Base-by-base conservation (phyloP, 2,329 filamentous ascomycete species). In the Alternaria brassicicola region DNA sequence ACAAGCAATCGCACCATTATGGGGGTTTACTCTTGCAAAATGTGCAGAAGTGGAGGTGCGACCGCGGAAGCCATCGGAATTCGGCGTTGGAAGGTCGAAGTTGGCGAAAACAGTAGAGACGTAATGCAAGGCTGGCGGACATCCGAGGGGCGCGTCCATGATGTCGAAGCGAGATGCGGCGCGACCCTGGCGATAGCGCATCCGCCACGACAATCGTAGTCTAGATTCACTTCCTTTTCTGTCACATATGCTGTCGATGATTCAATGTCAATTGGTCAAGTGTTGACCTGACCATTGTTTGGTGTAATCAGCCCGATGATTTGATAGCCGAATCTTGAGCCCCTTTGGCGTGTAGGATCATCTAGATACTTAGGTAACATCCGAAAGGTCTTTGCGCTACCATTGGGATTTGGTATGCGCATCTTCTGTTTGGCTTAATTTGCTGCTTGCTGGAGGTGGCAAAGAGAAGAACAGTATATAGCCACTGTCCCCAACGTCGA, bases 1-100 rank as follows among this genome's bases (percentile, higher is more conserved):
- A 70, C 58, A 38, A 65, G 66, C 15, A 71, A 49, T 28, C 63
- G 66, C 50, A 70, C 68, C 66, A 70, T 71, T 9, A 43, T 69
- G 39, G 52, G 21, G 30, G 35, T 26, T 21, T 30, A 15, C 21
- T 38, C 26, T 26, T 12, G 15, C 23, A 23, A 10, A 26, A 31
- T 28, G 21, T 38, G 55, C n/a, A 35, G 39, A 47, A 35, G 30
- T 35, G 55, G 25, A 17, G 15, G 15, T 39, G 19, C 8, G 13
- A 12, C 15, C n/a, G 45, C 8, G n/a, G 12, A 17, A 39, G 41
- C 49, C 54, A 57, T 57, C 28, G 33, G 26, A 47, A 38, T 23
- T 12, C 15, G 26, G 33, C 23, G 30, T 21, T 38, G 42, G 28
- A 31, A 13, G 19, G 39, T 41, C 26, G 38, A 52, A 31, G 53